These are phyloP conservation scores for Saxispiralis lemnorum DNA, from an alignment of 495 filamentous ascomycete species.

Conservation along the genomic window DNA sequence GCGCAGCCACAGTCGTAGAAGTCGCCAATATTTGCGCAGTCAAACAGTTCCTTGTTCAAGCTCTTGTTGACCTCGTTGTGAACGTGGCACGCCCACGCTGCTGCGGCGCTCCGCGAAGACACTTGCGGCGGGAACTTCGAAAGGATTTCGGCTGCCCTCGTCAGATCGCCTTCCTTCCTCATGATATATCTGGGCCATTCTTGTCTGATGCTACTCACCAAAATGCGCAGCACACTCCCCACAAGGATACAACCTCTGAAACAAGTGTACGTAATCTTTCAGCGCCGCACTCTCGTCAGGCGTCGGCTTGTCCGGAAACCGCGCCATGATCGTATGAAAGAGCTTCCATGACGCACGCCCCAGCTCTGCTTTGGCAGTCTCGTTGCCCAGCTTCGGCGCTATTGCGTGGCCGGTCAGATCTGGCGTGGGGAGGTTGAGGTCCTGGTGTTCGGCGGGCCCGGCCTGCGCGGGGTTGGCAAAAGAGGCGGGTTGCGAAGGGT, in stretches of 20 bases:
- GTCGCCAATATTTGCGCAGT: constrained; percentile 77
- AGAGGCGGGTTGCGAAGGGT: neutral
- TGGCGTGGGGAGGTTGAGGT: too few relatives aligned
- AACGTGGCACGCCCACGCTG: constrained; percentile 83
- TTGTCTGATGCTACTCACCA: neutral
- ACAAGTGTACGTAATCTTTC: constrained; percentile 70
- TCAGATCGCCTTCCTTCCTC: neutral
- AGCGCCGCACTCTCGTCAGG: constrained; percentile 69
- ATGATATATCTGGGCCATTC: neutral
- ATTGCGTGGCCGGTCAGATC: constrained; percentile 57
- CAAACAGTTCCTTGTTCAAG: constrained; percentile 63
- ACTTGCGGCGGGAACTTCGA: constrained; percentile 81
- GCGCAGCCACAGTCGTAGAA: constrained; percentile 93
- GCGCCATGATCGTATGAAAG: constrained; percentile 86
- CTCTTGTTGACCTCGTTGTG: constrained; percentile 90
- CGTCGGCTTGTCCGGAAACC: constrained; percentile 75
- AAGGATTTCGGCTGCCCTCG: constrained; percentile 31
- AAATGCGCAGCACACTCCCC: constrained; percentile 25
- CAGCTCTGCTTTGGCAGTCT: constrained; percentile 76
- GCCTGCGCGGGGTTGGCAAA: too few relatives aligned
- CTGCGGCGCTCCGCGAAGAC: constrained; percentile 60
- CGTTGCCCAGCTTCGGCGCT: constrained; percentile 81
- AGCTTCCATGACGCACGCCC: constrained; percentile 82
- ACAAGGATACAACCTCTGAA: constrained; percentile 79
- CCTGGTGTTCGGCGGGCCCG: too few relatives aligned